Base-by-base conservation (phyloP, 352 stramenopile genomes). In the Phytopythium helicoides region DNA sequence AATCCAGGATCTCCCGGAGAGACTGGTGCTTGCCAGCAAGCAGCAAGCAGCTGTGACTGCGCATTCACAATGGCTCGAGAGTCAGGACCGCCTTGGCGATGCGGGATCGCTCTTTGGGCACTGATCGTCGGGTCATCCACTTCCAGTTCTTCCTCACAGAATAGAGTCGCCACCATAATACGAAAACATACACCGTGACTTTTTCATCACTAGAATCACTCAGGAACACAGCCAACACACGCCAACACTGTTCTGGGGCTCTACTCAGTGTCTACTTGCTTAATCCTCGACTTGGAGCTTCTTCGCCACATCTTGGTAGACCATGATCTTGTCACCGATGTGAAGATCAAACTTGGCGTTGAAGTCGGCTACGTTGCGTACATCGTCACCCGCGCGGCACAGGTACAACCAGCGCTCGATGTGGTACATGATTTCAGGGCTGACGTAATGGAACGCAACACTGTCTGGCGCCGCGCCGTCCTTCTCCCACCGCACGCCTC, bases 371-470 rank as follows among this genome's bases (percentile, higher is more conserved):
- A 89, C 52, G 15, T 79, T 58, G 5, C 52, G 54, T 1, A 88
- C 53, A 19, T 83, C 64, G 15, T 82, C 73, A 41, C 46, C 63
- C 40, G 65, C 48, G 36, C 83, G 83, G 58, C 83, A 94, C 16
- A 78, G 56, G 59, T 92, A 92, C 0, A 94, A 62, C 14, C 66
- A 68, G 10, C 78, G 69, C 56, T 94, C 83, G 12, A 90, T 61
- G 60, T 94, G 81, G 54, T 86, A 87, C 83, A 94, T 94, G 40
- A 90, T 64, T 10, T 58, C 31, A 0, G 83, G 78, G 21, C 42
- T 74, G 50, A 90, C 70, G 60, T 94, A 94, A 62, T 94, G 83
- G 53, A 89, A 91, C 0, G 76, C 83, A 16, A 94, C 65, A 38
- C 61, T 83, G 47, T 94, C 83, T 0, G 83, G 71, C 18, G 83